Evolutionary conservation across 2,329 filamentous ascomycete genomes (phyloP).

Genomic region (Teratosphaeria viscida): DNA sequence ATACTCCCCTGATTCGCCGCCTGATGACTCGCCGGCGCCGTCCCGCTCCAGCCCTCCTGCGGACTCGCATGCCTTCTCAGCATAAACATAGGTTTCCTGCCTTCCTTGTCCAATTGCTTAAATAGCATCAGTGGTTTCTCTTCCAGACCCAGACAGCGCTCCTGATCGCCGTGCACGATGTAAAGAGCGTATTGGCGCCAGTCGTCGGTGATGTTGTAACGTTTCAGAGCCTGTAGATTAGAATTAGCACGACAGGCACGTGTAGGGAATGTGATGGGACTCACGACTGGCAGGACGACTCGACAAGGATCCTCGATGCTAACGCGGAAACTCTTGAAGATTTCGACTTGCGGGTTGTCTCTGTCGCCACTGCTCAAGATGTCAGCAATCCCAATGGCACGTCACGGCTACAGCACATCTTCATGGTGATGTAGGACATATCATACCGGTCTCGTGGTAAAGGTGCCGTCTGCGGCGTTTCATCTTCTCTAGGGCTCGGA

Average conservation of each 20-base stretch:
- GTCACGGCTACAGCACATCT: not conserved
- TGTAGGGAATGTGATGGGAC: slow-evolving; percentile 3
- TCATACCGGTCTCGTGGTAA: slow-evolving; percentile 11
- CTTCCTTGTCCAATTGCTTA: slow-evolving; percentile 93
- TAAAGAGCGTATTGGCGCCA: slow-evolving; percentile 97
- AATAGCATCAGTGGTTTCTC: slow-evolving; percentile 93
- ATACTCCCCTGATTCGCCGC: not conserved
- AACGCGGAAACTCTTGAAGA: slow-evolving; percentile 97
- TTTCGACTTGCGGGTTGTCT: slow-evolving; percentile 59
- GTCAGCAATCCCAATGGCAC: not conserved
- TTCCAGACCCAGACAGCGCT: slow-evolving; percentile 80
- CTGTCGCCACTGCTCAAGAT: slow-evolving; percentile 5
- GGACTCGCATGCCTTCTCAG: slow-evolving; percentile 56
- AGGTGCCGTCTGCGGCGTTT: slow-evolving; percentile 11
- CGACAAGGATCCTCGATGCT: slow-evolving; percentile 97
- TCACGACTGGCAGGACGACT: slow-evolving; percentile 75
- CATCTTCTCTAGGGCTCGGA: slow-evolving; percentile 22
- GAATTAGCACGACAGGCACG: not conserved
- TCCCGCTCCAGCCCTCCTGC: slow-evolving; percentile 24
- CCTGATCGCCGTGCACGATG: slow-evolving; percentile 97
- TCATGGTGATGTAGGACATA: not conserved
- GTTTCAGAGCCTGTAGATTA: slow-evolving; percentile 62
- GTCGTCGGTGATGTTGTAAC: slow-evolving; percentile 96
- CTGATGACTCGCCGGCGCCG: not conserved
- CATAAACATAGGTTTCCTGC: slow-evolving; percentile 99